These are phyloP conservation scores for Tuber melanosporum DNA, from an alignment of 495 filamentous ascomycete species.

Conservation along the genomic window DNA sequence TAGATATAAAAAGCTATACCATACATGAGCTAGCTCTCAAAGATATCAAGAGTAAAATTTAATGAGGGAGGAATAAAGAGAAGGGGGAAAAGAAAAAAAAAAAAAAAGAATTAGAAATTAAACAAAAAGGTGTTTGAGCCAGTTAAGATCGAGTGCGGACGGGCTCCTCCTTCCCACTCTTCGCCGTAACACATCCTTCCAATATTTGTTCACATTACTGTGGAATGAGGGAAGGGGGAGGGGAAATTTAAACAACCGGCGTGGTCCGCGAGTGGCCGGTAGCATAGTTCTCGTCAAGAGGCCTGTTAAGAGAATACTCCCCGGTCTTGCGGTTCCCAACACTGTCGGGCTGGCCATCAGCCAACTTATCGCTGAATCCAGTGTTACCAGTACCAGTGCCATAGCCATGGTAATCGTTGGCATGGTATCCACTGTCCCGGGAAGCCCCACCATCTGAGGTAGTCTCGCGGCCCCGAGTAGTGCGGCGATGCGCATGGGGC, in stretches of 20 bases:
- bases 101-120: background rate
- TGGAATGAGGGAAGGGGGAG: background rate
- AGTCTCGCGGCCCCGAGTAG: slow-evolving; percentile 23
- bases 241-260: slow-evolving; percentile 10
- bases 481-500: slow-evolving; percentile 29
- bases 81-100: background rate
- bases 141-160: background rate
- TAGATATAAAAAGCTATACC: background rate
- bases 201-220: background rate
- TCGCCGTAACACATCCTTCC: background rate
- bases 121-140: background rate
- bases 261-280: slow-evolving; percentile 12
- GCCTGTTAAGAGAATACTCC: slow-evolving; percentile 21
- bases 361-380: slow-evolving; percentile 23
- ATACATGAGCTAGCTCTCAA: background rate
- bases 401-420: slow-evolving; percentile 14
- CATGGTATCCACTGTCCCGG: slow-evolving; percentile 35
- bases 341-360: slow-evolving; percentile 15
- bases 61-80: background rate
- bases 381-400: slow-evolving; percentile 5
- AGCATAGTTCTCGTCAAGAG: slow-evolving; percentile 14
- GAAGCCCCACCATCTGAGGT: slow-evolving; percentile 22
- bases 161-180: background rate
- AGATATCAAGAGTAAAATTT: background rate
- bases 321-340: slow-evolving; percentile 20